These are phyloP conservation scores for sorghum (Sorghum bicolor) DNA, from an alignment of 176 grass and related monocot species.

Conservation along the genomic window DNA sequence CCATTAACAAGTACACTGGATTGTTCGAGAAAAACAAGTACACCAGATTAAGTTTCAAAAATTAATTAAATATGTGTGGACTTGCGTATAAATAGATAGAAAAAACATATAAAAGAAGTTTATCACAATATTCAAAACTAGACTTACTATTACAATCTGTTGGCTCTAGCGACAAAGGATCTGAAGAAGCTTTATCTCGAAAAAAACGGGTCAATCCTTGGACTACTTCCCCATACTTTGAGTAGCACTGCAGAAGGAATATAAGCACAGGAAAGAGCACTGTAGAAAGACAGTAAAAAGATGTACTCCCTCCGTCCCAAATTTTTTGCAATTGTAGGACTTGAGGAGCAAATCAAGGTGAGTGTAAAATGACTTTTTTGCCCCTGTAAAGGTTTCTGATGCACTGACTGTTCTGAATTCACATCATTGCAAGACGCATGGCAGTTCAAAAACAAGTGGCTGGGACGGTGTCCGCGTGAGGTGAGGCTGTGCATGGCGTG, in stretches of 20 bases:
- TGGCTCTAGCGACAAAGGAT: conserved; percentile 48
- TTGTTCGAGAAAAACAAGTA: background rate
- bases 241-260: conserved; percentile 63
- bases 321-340: too few relatives aligned
- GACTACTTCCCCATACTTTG: conserved; percentile 86
- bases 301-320: too few relatives aligned
- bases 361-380: too few relatives aligned
- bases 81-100: background rate
- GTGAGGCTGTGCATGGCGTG: too few relatives aligned
- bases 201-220: conserved; percentile 86
- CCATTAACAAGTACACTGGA: conserved; percentile 4
- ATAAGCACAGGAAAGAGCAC: conserved; percentile 18
- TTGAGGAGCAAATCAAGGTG: too few relatives aligned
- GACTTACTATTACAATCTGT: conserved; percentile 43
- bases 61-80: background rate
- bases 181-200: conserved; percentile 61
- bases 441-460: too few relatives aligned
- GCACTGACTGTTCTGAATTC: too few relatives aligned
- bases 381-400: too few relatives aligned
- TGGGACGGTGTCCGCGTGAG: too few relatives aligned
- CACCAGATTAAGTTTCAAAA: background rate
- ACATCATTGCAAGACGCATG: too few relatives aligned
- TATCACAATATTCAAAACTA: conserved; percentile 28
- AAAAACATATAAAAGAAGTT: background rate
- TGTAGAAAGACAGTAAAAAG: conserved; percentile 30